These are phyloP conservation scores for Rhodotorula sp. DNA, from an alignment of 1,284 basidiomycete genomes.

Conservation along the genomic window DNA sequence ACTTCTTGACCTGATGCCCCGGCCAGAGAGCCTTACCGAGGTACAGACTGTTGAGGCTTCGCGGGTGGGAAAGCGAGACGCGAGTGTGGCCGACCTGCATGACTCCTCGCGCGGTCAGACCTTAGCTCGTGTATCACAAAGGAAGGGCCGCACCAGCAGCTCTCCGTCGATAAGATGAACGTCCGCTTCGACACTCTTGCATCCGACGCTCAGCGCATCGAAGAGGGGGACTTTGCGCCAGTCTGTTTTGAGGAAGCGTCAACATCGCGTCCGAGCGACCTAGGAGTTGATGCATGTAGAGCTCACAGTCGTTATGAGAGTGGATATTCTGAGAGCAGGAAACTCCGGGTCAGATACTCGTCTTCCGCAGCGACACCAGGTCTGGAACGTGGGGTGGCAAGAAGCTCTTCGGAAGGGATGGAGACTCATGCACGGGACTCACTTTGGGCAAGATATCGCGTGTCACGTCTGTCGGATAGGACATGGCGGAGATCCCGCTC, in stretches of 20 bases:
- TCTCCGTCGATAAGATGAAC: slow-evolving; percentile 18
- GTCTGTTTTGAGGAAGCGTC: too few relatives aligned
- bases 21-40: slow-evolving; percentile 8
- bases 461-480: slow-evolving; percentile 20
- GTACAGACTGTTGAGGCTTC: slow-evolving; percentile 19
- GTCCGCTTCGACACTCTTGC: slow-evolving; percentile 21
- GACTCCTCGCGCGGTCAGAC: neutral
- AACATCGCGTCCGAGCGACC: too few relatives aligned
- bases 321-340: slow-evolving; percentile 15
- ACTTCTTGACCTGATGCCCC: neutral
- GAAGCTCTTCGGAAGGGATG: neutral
- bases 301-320: slow-evolving; percentile 32
- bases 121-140: neutral
- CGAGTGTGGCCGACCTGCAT: slow-evolving; percentile 25
- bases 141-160: slow-evolving; percentile 7
- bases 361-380: neutral
- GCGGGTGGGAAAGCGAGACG: neutral
- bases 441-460: slow-evolving; percentile 17
- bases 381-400: neutral
- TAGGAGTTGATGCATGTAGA: neutral
- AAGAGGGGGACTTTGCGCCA: slow-evolving; percentile 20
- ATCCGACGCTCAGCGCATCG: slow-evolving; percentile 14
- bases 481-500: slow-evolving; percentile 1
- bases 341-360: neutral
- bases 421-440: neutral